These are phyloP conservation scores for Aspergillus wentii DNA, from an alignment of 495 filamentous ascomycete genomes.

Conservation along the genomic window DNA sequence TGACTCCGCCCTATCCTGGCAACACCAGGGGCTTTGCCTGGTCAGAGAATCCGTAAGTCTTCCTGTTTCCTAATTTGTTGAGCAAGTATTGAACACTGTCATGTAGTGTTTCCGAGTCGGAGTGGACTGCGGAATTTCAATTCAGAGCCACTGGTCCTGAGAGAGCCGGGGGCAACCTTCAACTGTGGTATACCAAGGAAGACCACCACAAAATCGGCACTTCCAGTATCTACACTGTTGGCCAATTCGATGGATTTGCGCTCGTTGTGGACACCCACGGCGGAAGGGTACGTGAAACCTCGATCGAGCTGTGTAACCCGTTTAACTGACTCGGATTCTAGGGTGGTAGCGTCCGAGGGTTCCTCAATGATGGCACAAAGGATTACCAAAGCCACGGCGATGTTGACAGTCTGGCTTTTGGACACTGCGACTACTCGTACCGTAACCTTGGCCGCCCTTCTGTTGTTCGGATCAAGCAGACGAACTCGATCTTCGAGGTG, in stretches of 20 bases:
- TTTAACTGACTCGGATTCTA: constrained; percentile 23
- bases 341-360: constrained; percentile 80
- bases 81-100: constrained; percentile 11
- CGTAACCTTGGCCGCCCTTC: constrained; percentile 85
- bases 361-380: constrained; percentile 84
- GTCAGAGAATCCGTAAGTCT: constrained; percentile 59
- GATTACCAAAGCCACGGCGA: constrained; percentile 75
- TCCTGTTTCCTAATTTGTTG: neutral
- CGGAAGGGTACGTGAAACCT: constrained; percentile 55
- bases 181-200: constrained; percentile 85
- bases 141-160: constrained; percentile 87
- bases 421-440: constrained; percentile 86
- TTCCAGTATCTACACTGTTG: constrained; percentile 75
- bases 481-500: constrained; percentile 60
- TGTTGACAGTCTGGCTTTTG: constrained; percentile 85
- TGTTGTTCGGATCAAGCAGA: constrained; percentile 67
- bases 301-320: too few species aligned
- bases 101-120: constrained; percentile 44
- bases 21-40: constrained; percentile 81
- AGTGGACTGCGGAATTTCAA: constrained; percentile 78
- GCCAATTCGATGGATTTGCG: constrained; percentile 79
- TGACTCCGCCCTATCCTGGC: constrained; percentile 85
- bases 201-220: constrained; percentile 60
- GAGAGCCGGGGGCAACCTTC: constrained; percentile 80
- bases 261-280: constrained; percentile 85